Percentiles rank a stretch among this genome's conserved stretches.
phyloP scores from a whole-genome alignment of 139 green algal genomes.

The Chlorella vulgaris region DNA sequence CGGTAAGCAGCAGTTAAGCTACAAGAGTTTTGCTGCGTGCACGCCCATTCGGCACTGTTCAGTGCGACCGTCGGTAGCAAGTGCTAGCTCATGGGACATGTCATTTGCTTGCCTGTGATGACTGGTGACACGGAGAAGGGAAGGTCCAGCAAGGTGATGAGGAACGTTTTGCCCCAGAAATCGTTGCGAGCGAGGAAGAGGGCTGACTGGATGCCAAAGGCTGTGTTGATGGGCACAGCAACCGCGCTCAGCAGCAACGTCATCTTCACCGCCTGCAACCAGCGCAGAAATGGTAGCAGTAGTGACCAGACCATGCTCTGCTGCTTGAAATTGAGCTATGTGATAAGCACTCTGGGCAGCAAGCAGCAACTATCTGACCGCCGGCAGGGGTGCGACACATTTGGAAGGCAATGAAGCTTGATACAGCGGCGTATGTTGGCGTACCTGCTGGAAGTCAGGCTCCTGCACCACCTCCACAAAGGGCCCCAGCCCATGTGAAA shows the following conservation, averaged over 20 bases:
- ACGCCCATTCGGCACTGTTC: too few relatives aligned
- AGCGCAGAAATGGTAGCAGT: not conserved
- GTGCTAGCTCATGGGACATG: too few relatives aligned
- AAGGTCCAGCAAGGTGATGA: conserved; percentile 84
- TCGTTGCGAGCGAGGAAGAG: conserved; percentile 81
- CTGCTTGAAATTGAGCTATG: too few relatives aligned
- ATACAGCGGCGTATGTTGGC: too few relatives aligned
- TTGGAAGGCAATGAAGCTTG: too few relatives aligned
- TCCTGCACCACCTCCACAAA: conserved; percentile 79
- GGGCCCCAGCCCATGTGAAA: conserved; percentile 71
- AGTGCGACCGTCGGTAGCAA: too few relatives aligned
- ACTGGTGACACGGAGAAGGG: conserved; percentile 91
- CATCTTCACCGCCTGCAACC: conserved; percentile 60
- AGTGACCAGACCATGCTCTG: not conserved
- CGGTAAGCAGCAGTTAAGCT: not conserved
- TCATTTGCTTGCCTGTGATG: conserved; percentile 76
- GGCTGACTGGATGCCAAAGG: conserved; percentile 76
- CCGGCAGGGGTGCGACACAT: too few relatives aligned
- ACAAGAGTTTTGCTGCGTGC: too few relatives aligned
- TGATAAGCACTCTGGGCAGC: too few relatives aligned
- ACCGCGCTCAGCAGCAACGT: conserved; percentile 74
- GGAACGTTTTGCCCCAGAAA: conserved; percentile 80
- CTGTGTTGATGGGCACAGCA: conserved; percentile 82
- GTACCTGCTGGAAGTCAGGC: conserved; percentile 81
- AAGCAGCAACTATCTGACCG: too few relatives aligned